Base-by-base conservation (phyloP, 2,329 filamentous ascomycete genomes). In the Cryphonectria nitschkei region DNA sequence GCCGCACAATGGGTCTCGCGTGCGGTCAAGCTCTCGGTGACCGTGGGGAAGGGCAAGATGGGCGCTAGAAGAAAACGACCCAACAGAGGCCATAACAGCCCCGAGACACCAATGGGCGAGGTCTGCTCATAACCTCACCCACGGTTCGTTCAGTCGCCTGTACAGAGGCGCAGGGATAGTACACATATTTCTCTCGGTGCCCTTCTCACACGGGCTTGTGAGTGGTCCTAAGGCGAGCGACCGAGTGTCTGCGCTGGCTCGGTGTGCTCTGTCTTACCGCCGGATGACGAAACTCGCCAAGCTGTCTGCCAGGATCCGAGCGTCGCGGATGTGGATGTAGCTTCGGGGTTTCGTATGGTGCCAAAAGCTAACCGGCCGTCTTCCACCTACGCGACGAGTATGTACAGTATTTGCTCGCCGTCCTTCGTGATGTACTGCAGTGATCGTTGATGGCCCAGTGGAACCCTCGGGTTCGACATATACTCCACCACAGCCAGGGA, bases 141-240 rank as follows among this genome's bases (percentile, higher is more conserved):
- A 32, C 54, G 34, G 46, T 3, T 26, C 39, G 46, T 29, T 6
- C 29, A 9, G 29, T 8, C 46, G 16, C 29, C 32, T 65, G 64
- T 32, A 32, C 26, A 65, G 63, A 26, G 64, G 64, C 32, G 64
- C 64, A 41, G 64, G 39, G 19, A 65, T 52, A 65, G 8, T 52
- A 32, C 32, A 65, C 64, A 54, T 65, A 14, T 32, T 29, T 29
- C 52, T 32, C 29, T 19, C 13, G 19, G 26, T 19, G 54, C 52
- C n/a, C 50, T 50, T 6, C 34, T 9, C 64, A 54, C 32, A n/a
- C 22, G 22, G 8, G 19, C 29, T 22, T n/a, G 43, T 26, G 43
- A 26, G 41, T 64, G 41, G 19, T 52, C 11, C 3, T n/a, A 11
- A 22, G 46, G 22, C 22, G 46, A 50, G 3, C 11, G 13, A n/a